Conservation (phyloP, 108 stramenopile species). For the Cyclotella choctawhatcheeana region DNA sequence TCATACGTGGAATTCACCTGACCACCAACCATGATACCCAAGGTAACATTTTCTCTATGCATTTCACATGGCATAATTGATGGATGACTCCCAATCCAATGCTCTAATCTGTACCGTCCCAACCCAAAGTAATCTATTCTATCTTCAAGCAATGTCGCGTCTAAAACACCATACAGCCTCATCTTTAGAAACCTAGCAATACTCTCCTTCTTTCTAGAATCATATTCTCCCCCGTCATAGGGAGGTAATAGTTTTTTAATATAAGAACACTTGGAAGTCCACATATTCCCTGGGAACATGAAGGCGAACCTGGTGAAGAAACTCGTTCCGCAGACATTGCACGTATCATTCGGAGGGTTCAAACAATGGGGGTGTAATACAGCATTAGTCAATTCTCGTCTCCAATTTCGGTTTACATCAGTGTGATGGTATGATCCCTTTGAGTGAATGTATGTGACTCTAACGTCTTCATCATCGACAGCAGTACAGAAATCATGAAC, state of each 20-base stretch:
- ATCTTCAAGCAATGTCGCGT: slow-evolving; percentile 41
- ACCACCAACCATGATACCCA: slow-evolving; percentile 37
- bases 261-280: slow-evolving; percentile 58
- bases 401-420: slow-evolving; percentile 39
- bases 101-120: slow-evolving; percentile 55
- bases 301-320: slow-evolving; percentile 57
- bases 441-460: slow-evolving; percentile 49
- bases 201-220: slow-evolving; percentile 32
- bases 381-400: slow-evolving; percentile 43
- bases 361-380: slow-evolving; percentile 47
- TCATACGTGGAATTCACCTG: slow-evolving; percentile 18
- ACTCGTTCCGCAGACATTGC: slow-evolving; percentile 51
- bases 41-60: slow-evolving; percentile 42
- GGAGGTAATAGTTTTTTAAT: slow-evolving; percentile 52
- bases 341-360: slow-evolving; percentile 45
- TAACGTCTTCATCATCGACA: neutral
- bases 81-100: slow-evolving; percentile 65
- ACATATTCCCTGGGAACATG: slow-evolving; percentile 62
- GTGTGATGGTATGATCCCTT: slow-evolving; percentile 51
- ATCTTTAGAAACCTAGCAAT: slow-evolving; percentile 44
- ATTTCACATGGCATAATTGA: slow-evolving; percentile 56
- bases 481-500: slow-evolving; percentile 32
- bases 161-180: slow-evolving; percentile 41
- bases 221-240: slow-evolving; percentile 45
- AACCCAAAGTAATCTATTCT: slow-evolving; percentile 53